Evolutionary conservation across 371 early-diverging fungal genomes (phyloP).

Genomic region (Umbelopsis sp.): DNA sequence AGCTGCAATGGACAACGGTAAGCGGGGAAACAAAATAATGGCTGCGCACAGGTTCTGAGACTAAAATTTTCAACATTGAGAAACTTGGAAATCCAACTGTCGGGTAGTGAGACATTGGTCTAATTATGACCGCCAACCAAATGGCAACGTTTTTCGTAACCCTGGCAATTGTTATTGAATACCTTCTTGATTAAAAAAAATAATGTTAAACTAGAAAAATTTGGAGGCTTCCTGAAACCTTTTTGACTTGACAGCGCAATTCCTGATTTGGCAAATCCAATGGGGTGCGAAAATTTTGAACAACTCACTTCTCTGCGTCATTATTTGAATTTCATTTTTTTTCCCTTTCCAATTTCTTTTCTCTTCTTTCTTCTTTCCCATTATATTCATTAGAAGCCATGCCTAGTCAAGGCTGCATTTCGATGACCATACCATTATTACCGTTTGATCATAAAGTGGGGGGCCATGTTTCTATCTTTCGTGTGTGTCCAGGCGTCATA

Average conservation of each 20-base stretch:
- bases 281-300: slow-evolving; percentile 17
- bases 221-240: not conserved
- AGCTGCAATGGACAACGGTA: too few relatives aligned
- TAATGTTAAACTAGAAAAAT: too few relatives aligned
- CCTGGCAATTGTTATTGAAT: too few relatives aligned
- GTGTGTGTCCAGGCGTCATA: slow-evolving; percentile 50
- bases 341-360: not conserved
- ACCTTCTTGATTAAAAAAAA: too few relatives aligned
- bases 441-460: slow-evolving; percentile 54
- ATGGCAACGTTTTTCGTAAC: too few relatives aligned
- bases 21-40: too few relatives aligned
- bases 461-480: slow-evolving; percentile 51
- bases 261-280: slow-evolving; percentile 7
- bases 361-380: not conserved
- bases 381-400: not conserved
- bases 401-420: slow-evolving; percentile 13
- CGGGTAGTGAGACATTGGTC: too few relatives aligned
- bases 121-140: too few relatives aligned
- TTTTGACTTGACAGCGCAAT: not conserved
- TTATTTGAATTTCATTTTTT: not conserved
- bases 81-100: too few relatives aligned
- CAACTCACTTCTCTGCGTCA: not conserved
- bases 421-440: slow-evolving; percentile 39
- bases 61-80: not conserved
- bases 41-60: slow-evolving; percentile 8